These are phyloP conservation scores for Diaporthe nobilis DNA, from an alignment of 2,329 filamentous ascomycete species.

Conservation along the genomic window DNA sequence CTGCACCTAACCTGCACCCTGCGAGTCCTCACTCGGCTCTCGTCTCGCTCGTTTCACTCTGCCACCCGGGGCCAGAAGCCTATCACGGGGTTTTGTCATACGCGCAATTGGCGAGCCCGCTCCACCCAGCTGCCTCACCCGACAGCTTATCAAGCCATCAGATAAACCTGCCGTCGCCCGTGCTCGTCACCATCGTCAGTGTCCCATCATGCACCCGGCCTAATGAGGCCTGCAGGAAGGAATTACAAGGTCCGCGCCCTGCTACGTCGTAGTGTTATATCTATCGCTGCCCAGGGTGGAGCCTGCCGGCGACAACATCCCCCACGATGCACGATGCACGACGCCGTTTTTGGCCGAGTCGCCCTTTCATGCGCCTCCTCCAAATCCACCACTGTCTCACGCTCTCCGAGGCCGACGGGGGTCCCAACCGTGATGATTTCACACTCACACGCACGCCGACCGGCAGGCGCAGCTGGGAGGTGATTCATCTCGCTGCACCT, in stretches of 20 bases:
- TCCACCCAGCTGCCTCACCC: constrained; percentile 27
- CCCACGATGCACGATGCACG: constrained; percentile 33
- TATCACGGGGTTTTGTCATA: constrained; percentile 42
- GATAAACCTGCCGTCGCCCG: constrained; percentile 20
- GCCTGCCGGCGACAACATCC: constrained; percentile 18
- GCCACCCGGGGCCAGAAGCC: neutral
- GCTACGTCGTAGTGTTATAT: neutral
- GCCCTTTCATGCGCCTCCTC: constrained; percentile 35
- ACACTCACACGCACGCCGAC: constrained; percentile 1
- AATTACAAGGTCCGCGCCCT: constrained; percentile 18
- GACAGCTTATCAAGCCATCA: constrained; percentile 32
- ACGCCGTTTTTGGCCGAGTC: constrained; percentile 34
- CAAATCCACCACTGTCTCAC: neutral
- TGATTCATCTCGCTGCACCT: constrained; percentile 38
- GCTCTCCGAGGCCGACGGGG: neutral
- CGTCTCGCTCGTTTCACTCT: constrained; percentile 19
- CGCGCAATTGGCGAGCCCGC: constrained; percentile 39
- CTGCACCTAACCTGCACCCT: neutral
- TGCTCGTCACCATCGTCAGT: constrained; percentile 17
- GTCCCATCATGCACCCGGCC: constrained; percentile 20
- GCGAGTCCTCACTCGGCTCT: neutral
- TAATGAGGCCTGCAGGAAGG: constrained; percentile 22
- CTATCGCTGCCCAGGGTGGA: constrained; percentile 24
- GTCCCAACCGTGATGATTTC: constrained; percentile 26
- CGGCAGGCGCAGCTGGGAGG: constrained; percentile 35